A percentile compares a stretch with the other conserved stretches of the same genome.
These are phyloP conservation scores for Aspergillus sp. DNA, from an alignment of 2,329 filamentous ascomycete genomes.

Conservation along the genomic window DNA sequence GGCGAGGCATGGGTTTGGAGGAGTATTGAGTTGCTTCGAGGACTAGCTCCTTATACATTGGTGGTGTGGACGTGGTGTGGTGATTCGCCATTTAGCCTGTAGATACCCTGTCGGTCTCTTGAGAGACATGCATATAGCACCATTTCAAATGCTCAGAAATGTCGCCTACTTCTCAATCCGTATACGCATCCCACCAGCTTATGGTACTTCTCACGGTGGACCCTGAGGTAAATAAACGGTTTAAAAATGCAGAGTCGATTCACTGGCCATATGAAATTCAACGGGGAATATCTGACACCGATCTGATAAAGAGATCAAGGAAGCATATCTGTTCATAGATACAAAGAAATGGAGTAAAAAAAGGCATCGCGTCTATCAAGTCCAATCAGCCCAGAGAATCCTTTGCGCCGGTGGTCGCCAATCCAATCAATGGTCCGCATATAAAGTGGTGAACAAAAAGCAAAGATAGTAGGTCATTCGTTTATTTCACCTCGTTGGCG, in stretches of 20 bases:
- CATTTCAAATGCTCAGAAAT: too few relatives aligned
- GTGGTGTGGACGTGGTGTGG: background rate
- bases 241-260: background rate
- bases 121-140: too few relatives aligned
- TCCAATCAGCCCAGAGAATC: background rate
- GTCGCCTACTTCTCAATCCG: too few relatives aligned
- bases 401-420: slow-evolving; percentile 6
- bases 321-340: slow-evolving; percentile 21
- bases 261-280: background rate
- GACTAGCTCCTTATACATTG: slow-evolving; percentile 17
- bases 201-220: too few relatives aligned
- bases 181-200: too few relatives aligned
- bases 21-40: slow-evolving; percentile 5
- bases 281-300: background rate
- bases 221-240: too few relatives aligned
- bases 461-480: background rate
- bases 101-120: background rate
- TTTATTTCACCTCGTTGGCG: slow-evolving; percentile 42
- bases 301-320: background rate
- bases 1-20: slow-evolving; percentile 46
- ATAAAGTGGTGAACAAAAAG: background rate
- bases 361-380: slow-evolving; percentile 6
- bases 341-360: slow-evolving; percentile 20
- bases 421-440: slow-evolving; percentile 5
- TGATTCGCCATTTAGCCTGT: background rate